Percentiles rank a stretch among this genome's conserved stretches.
These are phyloP conservation scores for Chlamydomonas applanata DNA, from an alignment of 139 green algal genomes.

Conservation along the genomic window DNA sequence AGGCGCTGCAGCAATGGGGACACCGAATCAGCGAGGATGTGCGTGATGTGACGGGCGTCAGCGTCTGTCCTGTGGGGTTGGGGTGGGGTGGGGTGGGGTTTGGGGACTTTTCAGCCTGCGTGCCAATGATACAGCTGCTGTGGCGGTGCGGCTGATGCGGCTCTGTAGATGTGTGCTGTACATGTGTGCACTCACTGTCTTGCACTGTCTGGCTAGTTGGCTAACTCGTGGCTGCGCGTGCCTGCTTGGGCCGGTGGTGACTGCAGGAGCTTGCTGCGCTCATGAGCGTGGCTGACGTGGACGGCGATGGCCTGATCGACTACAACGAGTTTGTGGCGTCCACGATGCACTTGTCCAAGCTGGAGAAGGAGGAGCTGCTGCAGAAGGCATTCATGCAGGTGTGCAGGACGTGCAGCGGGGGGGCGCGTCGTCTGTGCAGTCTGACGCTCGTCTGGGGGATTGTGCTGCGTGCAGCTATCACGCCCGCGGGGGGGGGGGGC, in stretches of 20 bases:
- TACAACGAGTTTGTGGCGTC: constrained; percentile 88
- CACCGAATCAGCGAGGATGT: constrained; percentile 56
- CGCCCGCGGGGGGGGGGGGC: too few relatives aligned
- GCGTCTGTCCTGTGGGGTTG: background rate
- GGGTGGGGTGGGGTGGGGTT: background rate
- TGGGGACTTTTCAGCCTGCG: too few relatives aligned
- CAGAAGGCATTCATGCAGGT: constrained; percentile 55
- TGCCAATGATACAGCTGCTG: too few relatives aligned
- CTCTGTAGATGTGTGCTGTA: constrained; percentile 7
- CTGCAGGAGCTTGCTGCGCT: constrained; percentile 71
- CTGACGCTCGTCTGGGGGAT: background rate
- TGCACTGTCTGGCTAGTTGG: too few relatives aligned
- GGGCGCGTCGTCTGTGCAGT: background rate
- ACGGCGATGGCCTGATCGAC: constrained; percentile 85
- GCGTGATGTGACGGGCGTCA: too few relatives aligned
- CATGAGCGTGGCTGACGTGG: constrained; percentile 77
- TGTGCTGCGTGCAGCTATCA: background rate
- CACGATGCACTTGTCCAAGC: constrained; percentile 81
- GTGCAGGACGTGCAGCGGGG: too few relatives aligned
- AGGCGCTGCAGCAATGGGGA: constrained; percentile 67
- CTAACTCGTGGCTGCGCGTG: background rate
- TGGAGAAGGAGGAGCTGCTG: constrained; percentile 86
- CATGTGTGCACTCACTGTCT: background rate
- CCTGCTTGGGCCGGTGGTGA: background rate
- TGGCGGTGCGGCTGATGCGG: too few relatives aligned